Percentiles rank a stretch among this genome's conserved stretches.
These are phyloP conservation scores for Coniferiporia sulphurascens DNA, from an alignment of 1,284 basidiomycete species.

Conservation along the genomic window DNA sequence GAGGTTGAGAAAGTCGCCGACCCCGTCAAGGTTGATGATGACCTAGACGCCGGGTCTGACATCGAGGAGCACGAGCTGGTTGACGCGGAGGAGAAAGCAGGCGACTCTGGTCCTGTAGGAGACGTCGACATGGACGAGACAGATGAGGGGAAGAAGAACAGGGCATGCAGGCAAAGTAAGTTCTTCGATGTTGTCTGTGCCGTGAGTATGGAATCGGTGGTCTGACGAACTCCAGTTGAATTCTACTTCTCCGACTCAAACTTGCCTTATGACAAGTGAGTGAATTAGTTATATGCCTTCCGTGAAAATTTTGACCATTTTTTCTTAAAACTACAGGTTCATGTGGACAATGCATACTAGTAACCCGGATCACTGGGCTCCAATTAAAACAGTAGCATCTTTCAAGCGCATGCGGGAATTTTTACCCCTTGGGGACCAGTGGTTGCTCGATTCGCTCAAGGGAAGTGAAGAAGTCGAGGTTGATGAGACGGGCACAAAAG, in stretches of 20 bases:
- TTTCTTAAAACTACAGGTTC: constrained; percentile 56
- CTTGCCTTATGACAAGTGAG: constrained; percentile 89
- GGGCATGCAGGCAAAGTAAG: constrained; percentile 46
- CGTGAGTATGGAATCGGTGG: constrained; percentile 10
- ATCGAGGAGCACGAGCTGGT: not conserved
- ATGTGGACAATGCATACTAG: constrained; percentile 88
- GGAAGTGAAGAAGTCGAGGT: constrained; percentile 70
- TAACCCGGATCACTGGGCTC: constrained; percentile 85
- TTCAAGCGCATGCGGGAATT: constrained; percentile 96
- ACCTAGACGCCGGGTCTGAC: not conserved
- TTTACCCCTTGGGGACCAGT: constrained; percentile 51
- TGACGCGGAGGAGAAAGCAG: constrained; percentile 7
- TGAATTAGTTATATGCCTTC: constrained; percentile 1
- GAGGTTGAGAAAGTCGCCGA: constrained; percentile 1
- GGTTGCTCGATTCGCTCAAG: constrained; percentile 62
- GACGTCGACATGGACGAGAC: constrained; percentile 18
- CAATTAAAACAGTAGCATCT: constrained; percentile 81
- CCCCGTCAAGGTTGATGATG: constrained; percentile 2
- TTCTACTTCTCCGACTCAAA: constrained; percentile 98
- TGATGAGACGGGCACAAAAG: constrained; percentile 67
- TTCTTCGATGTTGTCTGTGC: not conserved
- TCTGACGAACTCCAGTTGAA: constrained; percentile 57
- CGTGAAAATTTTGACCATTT: not conserved
- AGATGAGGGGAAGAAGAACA: constrained; percentile 35
- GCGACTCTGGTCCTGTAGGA: not conserved